phyloP scores from a whole-genome alignment of 192 early-diverging fungal species.

The Rhizoclosmatium sp. region DNA sequence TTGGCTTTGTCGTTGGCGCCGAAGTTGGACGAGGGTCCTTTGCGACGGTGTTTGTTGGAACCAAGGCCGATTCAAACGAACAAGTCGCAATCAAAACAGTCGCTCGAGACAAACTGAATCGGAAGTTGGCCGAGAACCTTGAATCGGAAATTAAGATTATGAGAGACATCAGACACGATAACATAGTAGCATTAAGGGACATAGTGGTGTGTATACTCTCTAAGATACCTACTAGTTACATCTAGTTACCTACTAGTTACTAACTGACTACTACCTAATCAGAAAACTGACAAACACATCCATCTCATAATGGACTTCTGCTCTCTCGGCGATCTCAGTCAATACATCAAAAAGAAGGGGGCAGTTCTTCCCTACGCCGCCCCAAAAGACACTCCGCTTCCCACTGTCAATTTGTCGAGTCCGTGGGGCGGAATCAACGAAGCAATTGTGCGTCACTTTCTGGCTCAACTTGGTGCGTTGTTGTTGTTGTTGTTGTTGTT shows the following conservation, averaged over 20 bases:
- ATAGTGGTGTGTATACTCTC: slow-evolving; percentile 71
- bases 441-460: slow-evolving; percentile 81
- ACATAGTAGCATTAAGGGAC: slow-evolving; percentile 89
- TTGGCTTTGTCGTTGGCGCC: slow-evolving; percentile 75
- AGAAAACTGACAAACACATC: slow-evolving; percentile 94
- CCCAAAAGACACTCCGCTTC: background rate
- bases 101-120: slow-evolving; percentile 83
- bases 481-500: background rate
- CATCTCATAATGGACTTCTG: slow-evolving; percentile 99
- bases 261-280: background rate
- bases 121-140: slow-evolving; percentile 90
- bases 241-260: background rate
- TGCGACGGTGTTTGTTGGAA: slow-evolving; percentile 91
- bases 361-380: slow-evolving; percentile 23
- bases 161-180: slow-evolving; percentile 80
- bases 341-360: slow-evolving; percentile 79
- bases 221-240: background rate
- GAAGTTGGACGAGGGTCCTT: slow-evolving; percentile 96
- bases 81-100: slow-evolving; percentile 94
- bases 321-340: slow-evolving; percentile 90
- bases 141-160: slow-evolving; percentile 96
- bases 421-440: slow-evolving; percentile 84
- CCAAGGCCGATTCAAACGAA: slow-evolving; percentile 20
- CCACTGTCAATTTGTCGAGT: slow-evolving; percentile 38
- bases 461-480: slow-evolving; percentile 78